Base-by-base conservation (phyloP, 495 filamentous ascomycete genomes). In the Xylaria grammica region DNA sequence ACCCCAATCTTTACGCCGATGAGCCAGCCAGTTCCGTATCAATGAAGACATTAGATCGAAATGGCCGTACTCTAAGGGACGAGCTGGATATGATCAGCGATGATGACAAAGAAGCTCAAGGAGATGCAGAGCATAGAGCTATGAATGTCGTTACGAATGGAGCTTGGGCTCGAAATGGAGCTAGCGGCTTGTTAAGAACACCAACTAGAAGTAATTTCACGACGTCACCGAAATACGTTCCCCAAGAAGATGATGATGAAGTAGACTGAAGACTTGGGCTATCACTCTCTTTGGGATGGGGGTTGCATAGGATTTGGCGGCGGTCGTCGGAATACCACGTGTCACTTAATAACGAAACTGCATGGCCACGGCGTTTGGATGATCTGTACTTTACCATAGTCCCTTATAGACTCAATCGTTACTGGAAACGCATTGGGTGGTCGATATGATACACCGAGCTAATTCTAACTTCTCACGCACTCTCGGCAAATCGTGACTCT, bases 1-100 rank as follows among this genome's bases (percentile, higher is more conserved):
- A 84, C 58, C 81, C 81, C 19, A 81, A 78, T 61, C 62, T 81
- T 44, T 83, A 81, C 63, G 75, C 60, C 2, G 81, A 84, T 48
- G 75, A 73, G 53, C 72, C 69, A 20, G 40, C 71, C 8, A 67
- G 74, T 22, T 69, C 72, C 2, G 75, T 83, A 1, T 77, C 77
- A 7, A 73, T 83, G 76, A 70, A 69, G 13, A 70, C 74, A 36
- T 68, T 83, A n/a, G 78, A 75, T 44, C 74, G 72, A 4, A 56
- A 70, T 0, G 81, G 81, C 5, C 65, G 69, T 19, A 11, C 30
- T 32, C 26, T 50, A 22, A 57, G 9, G 50, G 66, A 72, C 49
- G 69, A 77, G 42, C 66, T 70, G n/a, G 67, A 74, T 49, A 60
- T 56, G 11, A 66, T 62, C 20, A 67, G 67, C n/a, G 68, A 69